Conservation (phyloP, 108 stramenopile species). For the Phaeodactylum tricornutum region DNA sequence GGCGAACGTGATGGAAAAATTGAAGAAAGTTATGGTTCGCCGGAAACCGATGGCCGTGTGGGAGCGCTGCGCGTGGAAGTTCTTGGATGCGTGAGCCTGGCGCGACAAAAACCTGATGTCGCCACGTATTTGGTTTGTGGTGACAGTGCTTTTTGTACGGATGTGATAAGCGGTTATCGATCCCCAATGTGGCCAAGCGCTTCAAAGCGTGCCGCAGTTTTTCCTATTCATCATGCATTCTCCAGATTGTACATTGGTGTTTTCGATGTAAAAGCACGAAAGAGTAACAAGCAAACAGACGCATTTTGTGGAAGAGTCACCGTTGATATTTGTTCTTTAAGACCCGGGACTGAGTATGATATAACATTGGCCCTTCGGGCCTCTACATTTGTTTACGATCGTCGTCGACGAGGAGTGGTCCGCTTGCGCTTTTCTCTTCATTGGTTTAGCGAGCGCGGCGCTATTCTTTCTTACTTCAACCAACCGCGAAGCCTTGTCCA, state of each 20-base stretch:
- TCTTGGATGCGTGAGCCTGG: slow-evolving; percentile 36
- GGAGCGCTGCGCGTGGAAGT: slow-evolving; percentile 39
- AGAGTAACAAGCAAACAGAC: slow-evolving; percentile 43
- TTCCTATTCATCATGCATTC: slow-evolving; percentile 59
- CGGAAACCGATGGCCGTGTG: slow-evolving; percentile 33
- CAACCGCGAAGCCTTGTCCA: slow-evolving; percentile 14
- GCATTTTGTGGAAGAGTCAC: slow-evolving; percentile 38
- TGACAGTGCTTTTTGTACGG: slow-evolving; percentile 50
- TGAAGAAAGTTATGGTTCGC: slow-evolving; percentile 22
- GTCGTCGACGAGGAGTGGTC: slow-evolving; percentile 43
- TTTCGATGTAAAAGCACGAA: slow-evolving; percentile 31
- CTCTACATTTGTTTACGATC: slow-evolving; percentile 44
- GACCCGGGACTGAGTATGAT: slow-evolving; percentile 52
- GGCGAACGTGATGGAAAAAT: slow-evolving; percentile 14
- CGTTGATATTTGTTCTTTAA: slow-evolving; percentile 36
- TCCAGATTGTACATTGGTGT: slow-evolving; percentile 49
- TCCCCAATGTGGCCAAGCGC: slow-evolving; percentile 49
- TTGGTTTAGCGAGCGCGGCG: slow-evolving; percentile 39
- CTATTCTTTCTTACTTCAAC: slow-evolving; percentile 42
- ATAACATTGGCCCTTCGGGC: slow-evolving; percentile 43
- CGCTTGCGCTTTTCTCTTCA: slow-evolving; percentile 49
- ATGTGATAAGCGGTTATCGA: slow-evolving; percentile 29
- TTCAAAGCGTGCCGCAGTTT: slow-evolving; percentile 37
- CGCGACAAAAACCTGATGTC: slow-evolving; percentile 32
- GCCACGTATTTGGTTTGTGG: slow-evolving; percentile 37